phyloP scores from a whole-genome alignment of 2,329 filamentous ascomycete genomes.

The Colletotrichum acutatum region DNA sequence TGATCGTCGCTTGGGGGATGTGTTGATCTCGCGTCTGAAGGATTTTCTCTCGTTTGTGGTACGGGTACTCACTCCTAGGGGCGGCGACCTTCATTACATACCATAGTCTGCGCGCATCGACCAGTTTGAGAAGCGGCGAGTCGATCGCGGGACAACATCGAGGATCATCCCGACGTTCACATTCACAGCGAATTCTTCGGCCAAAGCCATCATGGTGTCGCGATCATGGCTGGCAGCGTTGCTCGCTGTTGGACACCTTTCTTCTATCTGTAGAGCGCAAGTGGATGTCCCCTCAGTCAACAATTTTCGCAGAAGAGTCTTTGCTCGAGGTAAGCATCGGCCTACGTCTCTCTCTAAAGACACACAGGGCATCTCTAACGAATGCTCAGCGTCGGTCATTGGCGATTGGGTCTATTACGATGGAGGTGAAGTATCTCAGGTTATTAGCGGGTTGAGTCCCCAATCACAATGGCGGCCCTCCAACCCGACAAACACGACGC shows the following conservation, averaged over 20 bases:
- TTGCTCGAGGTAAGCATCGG: conserved; percentile 7
- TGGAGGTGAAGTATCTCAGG: conserved; percentile 28
- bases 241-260: conserved; percentile 17
- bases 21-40: neutral
- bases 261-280: conserved; percentile 2
- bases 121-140: neutral
- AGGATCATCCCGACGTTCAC: neutral
- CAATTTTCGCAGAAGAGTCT: conserved; percentile 23
- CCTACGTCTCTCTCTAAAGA: neutral
- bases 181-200: too few species aligned
- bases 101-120: neutral
- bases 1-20: neutral
- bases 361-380: neutral
- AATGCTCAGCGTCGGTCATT: conserved; percentile 16
- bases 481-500: conserved; percentile 32
- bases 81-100: neutral
- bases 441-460: neutral
- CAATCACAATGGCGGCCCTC: neutral
- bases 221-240: conserved; percentile 10
- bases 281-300: conserved; percentile 13
- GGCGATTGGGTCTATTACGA: conserved; percentile 31
- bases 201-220: neutral
- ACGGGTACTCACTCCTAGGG: neutral
- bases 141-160: neutral
- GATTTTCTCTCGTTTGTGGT: neutral